These are phyloP conservation scores for Cyanidioschyzon merolae DNA, from an alignment of 23 red algal species.

Conservation along the genomic window DNA sequence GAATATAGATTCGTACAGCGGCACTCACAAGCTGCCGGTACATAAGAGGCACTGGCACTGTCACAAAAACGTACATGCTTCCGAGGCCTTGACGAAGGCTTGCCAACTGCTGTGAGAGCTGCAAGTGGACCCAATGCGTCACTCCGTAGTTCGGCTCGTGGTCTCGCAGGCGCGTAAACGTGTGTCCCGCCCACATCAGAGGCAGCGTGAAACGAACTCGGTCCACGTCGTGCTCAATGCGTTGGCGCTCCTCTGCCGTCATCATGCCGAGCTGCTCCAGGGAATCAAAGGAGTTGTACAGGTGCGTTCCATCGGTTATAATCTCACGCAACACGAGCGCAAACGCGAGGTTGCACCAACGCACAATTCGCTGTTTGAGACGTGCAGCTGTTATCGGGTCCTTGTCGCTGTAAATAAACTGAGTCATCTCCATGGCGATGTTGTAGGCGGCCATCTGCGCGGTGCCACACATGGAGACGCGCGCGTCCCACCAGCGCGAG, in stretches of 20 bases:
- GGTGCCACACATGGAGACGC: not conserved
- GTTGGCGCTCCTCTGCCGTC: not conserved
- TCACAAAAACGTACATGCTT: conserved; percentile 12
- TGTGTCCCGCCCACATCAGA: conserved; percentile 15
- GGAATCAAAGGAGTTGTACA: conserved; percentile 2
- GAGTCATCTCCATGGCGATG: conserved; percentile 16
- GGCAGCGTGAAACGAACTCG: not conserved
- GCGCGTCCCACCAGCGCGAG: conserved; percentile 16
- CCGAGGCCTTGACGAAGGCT: not conserved
- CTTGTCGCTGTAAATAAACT: conserved; percentile 18
- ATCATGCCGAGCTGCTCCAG: conserved; percentile 3
- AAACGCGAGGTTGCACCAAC: conserved; percentile 10
- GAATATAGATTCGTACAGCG: not conserved
- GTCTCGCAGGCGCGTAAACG: conserved; percentile 4
- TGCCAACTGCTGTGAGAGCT: not conserved
- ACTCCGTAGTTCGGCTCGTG: not conserved
- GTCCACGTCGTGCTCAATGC: conserved; percentile 11
- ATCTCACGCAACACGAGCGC: not conserved
- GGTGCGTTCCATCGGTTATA: not conserved
- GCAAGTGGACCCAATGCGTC: not conserved
- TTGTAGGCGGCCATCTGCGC: conserved; percentile 15
- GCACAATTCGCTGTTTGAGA: conserved; percentile 7
- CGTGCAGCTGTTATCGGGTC: conserved; percentile 6
- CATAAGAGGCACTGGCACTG: conserved; percentile 8
- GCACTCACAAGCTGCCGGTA: conserved; percentile 13